Evolutionary conservation across 805 yeast genomes (phyloP).

Genomic region (Teunomyces lycoperdinae): DNA sequence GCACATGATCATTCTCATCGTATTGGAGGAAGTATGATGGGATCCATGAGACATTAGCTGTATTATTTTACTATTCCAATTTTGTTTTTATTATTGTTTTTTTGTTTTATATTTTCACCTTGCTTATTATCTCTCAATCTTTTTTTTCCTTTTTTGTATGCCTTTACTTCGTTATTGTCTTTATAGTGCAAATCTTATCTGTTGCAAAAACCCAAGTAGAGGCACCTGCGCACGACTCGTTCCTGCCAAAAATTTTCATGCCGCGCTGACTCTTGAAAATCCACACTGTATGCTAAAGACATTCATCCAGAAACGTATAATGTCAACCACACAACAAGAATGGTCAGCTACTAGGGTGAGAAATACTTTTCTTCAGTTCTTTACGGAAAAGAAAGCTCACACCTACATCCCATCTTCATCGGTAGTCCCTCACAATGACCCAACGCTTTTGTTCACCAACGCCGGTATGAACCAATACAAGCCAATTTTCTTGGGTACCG

Average conservation of each 20-base stretch:
- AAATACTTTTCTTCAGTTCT: slow-evolving; percentile 79
- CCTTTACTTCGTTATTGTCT: background rate
- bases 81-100: background rate
- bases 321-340: slow-evolving; percentile 22
- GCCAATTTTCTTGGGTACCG: slow-evolving; percentile 96
- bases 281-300: slow-evolving; percentile 13
- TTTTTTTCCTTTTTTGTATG: background rate
- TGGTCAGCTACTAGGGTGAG: slow-evolving; percentile 63
- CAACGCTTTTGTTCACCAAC: slow-evolving; percentile 92
- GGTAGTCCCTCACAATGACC: slow-evolving; percentile 97
- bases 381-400: slow-evolving; percentile 62
- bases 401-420: slow-evolving; percentile 89
- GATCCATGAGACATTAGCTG: slow-evolving; percentile 7
- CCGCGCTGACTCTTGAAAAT: slow-evolving; percentile 1
- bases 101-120: slow-evolving; percentile 4
- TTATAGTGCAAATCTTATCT: background rate
- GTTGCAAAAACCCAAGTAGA: background rate
- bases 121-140: slow-evolving; percentile 5
- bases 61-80: background rate
- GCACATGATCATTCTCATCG: slow-evolving; percentile 38
- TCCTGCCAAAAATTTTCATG: background rate
- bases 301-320: slow-evolving; percentile 14
- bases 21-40: slow-evolving; percentile 6
- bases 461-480: slow-evolving; percentile 99
- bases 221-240: background rate